Evolutionary conservation across 495 filamentous ascomycete species (phyloP), one percentile per base, ranked within the genome.

Genomic region (Bacidia gigantensis): DNA sequence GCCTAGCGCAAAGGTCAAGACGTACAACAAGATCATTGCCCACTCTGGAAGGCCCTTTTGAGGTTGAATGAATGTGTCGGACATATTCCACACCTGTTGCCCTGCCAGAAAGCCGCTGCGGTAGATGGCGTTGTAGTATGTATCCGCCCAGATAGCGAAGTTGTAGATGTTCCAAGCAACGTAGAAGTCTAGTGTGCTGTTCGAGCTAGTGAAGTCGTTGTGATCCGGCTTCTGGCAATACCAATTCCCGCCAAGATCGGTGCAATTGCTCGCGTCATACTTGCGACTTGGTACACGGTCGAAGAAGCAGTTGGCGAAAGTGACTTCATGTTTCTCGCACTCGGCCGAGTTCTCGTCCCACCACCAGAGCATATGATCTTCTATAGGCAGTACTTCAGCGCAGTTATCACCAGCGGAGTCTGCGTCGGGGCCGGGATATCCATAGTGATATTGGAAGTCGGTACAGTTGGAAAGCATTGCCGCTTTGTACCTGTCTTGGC

Each of bases 121-220:
- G 12, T 32, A 25, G 26, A 49, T 21, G 3, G 47, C 11, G 3
- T 26, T 11, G 17, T 22, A 49, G 47, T 49, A 49, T 11, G 25
- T 11, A 11, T 2, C 11, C 12, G 26, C 21, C 47, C 47, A 49
- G 5, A 3, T 2, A 10, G 21, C 21, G 47, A 32, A 49, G 17
- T 49, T 35, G 47, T 49, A 38, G 14, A 49, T 49, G 47, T 49
- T 49, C 47, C 47, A 49, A 7, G 47, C 47, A n/a, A 26, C 25
- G 17, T 32, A 32, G 26, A 38, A 32, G 9, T 49, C 26, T 26
- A 49, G 47, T 2, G 47, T 49, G 1, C 5, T 3, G 17, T 49
- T 49, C 12, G 2, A 7, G 3, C 11, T n/a, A 1, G 2, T 7
- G 25, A 49, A 49, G 11, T 1, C 2, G 2, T 3, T 17, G 9